These are phyloP conservation scores for Pyrus hybrid DNA, from an alignment of 331 rosid genomes.

Conservation along the genomic window DNA sequence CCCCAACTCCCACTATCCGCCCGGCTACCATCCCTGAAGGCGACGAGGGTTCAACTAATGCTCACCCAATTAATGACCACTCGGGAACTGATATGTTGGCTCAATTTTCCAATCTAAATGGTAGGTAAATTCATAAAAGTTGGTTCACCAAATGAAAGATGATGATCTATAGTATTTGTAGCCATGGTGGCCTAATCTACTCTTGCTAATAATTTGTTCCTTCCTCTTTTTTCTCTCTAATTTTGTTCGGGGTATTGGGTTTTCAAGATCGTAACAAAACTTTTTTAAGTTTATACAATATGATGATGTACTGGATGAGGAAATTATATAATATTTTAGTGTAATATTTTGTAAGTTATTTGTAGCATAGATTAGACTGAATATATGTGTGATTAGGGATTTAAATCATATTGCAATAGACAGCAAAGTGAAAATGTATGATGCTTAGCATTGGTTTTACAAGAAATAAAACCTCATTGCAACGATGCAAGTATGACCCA, in stretches of 20 bases:
- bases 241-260: not conserved
- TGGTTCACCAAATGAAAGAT: not conserved
- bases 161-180: not conserved
- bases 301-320: slow-evolving; percentile 6
- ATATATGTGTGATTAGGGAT: not conserved
- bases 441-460: not conserved
- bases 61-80: not conserved
- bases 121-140: not conserved
- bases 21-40: not conserved
- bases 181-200: not conserved
- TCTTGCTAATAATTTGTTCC: not conserved
- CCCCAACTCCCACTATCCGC: not conserved
- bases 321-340: not conserved
- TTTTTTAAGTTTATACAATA: not conserved
- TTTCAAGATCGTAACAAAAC: not conserved
- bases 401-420: not conserved
- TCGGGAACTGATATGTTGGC: slow-evolving; percentile 3
- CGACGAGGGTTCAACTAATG: not conserved
- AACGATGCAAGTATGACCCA: not conserved
- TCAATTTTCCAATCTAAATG: slow-evolving; percentile 16
- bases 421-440: not conserved
- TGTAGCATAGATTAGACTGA: not conserved
- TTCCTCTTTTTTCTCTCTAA: not conserved
- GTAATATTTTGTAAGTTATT: not conserved
- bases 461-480: not conserved